Evolutionary conservation across 768 basidiomycete genomes (phyloP).

Genomic region (Kwoniella sp.): DNA sequence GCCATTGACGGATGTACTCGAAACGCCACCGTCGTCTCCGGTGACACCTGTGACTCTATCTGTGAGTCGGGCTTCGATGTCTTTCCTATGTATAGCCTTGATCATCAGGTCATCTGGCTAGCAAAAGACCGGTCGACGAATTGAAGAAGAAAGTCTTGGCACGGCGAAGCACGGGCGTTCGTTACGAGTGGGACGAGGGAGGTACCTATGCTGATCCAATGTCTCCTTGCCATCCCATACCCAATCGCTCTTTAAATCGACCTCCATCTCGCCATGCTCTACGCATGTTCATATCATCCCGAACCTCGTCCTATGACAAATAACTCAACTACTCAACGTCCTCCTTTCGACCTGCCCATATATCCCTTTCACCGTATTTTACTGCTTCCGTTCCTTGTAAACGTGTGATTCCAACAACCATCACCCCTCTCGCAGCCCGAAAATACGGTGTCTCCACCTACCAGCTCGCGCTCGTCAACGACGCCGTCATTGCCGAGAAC

Average conservation of each 20-base stretch:
- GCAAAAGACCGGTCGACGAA: too few species aligned
- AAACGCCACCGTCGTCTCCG: slow-evolving; percentile 63
- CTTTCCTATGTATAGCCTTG: too few species aligned
- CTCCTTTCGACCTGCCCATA: not conserved
- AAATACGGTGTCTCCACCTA: slow-evolving; percentile 61
- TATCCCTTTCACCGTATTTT: not conserved
- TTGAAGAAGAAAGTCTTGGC: slow-evolving; percentile 3
- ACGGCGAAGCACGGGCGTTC: not conserved
- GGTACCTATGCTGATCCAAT: too few species aligned
- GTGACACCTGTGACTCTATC: slow-evolving; percentile 71
- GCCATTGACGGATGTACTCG: slow-evolving; percentile 62
- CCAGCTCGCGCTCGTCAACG: slow-evolving; percentile 72
- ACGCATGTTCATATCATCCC: not conserved
- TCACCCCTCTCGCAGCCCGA: slow-evolving; percentile 30
- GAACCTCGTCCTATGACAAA: not conserved
- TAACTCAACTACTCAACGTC: not conserved
- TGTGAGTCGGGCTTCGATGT: slow-evolving; percentile 49
- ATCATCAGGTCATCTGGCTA: too few species aligned
- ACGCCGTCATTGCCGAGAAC: slow-evolving; percentile 59
- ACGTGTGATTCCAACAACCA: not conserved
- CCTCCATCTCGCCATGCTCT: too few species aligned
- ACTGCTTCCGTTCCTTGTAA: too few species aligned
- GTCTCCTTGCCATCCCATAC: not conserved
- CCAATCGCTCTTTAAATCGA: too few species aligned
- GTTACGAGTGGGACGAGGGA: too few species aligned